Conservation (phyloP, 331 rosid genomes). For the Rhamnella rubrinervis region DNA sequence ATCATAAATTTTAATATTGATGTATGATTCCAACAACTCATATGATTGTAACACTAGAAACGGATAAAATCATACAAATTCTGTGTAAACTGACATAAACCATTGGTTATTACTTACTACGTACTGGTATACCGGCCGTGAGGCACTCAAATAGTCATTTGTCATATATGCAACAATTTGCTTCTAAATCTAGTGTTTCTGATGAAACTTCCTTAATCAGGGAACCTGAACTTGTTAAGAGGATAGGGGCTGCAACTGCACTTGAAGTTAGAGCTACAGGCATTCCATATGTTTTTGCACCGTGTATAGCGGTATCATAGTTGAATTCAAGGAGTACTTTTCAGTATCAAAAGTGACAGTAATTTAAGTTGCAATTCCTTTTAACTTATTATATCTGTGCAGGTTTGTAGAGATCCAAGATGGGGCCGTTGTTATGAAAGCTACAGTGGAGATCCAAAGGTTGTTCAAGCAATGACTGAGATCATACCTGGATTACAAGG, state of each 20-base stretch:
- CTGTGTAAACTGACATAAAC: too few species aligned
- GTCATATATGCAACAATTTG: neutral
- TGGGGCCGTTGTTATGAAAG: constrained; percentile 77
- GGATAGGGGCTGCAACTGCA: constrained; percentile 71
- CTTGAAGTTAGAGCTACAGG: constrained; percentile 81
- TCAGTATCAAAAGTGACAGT: neutral
- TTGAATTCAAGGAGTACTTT: neutral
- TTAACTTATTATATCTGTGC: neutral
- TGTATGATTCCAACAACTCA: too few species aligned
- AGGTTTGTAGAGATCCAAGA: constrained; percentile 80
- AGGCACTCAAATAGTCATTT: too few species aligned
- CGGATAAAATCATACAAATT: too few species aligned
- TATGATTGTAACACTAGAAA: too few species aligned
- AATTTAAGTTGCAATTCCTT: neutral
- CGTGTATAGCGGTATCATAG: constrained; percentile 59
- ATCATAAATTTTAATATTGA: too few species aligned
- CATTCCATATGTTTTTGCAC: constrained; percentile 61
- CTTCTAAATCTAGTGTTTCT: neutral
- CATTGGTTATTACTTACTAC: too few species aligned
- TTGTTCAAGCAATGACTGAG: constrained; percentile 57
- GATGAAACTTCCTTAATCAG: constrained; percentile 25
- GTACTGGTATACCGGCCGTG: too few species aligned
- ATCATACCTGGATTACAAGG: constrained; percentile 72
- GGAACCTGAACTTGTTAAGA: constrained; percentile 56
- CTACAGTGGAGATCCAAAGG: constrained; percentile 57